Conservation (phyloP, 2,329 filamentous ascomycete species). For the Tolypocladium capitatum region DNA sequence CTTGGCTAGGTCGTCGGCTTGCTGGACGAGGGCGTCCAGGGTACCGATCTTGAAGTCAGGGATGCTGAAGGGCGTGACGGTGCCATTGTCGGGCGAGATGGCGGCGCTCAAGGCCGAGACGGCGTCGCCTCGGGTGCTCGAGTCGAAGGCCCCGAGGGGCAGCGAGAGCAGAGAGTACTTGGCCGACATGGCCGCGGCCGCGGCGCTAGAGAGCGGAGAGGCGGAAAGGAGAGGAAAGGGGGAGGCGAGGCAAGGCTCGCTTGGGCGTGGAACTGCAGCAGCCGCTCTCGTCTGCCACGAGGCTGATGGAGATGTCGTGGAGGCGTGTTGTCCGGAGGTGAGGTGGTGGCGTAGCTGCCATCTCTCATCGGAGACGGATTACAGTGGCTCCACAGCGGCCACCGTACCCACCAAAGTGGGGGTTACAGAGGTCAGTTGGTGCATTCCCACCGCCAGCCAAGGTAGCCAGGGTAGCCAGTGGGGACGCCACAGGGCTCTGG, state of each 20-base stretch:
- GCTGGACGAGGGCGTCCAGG: slow-evolving; percentile 84
- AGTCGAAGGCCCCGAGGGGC: slow-evolving; percentile 74
- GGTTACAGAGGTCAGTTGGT: too few species aligned
- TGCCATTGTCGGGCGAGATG: slow-evolving; percentile 61
- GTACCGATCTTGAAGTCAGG: slow-evolving; percentile 98
- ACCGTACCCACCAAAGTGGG: too few species aligned
- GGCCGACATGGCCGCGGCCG: slow-evolving; percentile 25
- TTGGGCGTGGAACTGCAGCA: background rate
- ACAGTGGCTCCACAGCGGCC: too few species aligned
- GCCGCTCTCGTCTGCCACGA: background rate
- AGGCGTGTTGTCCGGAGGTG: background rate
- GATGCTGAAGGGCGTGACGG: slow-evolving; percentile 63
- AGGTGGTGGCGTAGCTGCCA: background rate
- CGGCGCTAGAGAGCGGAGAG: background rate
- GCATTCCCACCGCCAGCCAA: too few species aligned
- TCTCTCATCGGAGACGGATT: too few species aligned
- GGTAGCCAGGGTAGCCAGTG: too few species aligned
- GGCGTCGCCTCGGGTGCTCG: slow-evolving; percentile 68
- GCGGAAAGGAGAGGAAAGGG: background rate
- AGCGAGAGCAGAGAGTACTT: slow-evolving; percentile 86
- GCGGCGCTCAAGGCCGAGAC: slow-evolving; percentile 61
- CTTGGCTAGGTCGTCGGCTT: slow-evolving; percentile 90
- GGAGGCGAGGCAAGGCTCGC: background rate
- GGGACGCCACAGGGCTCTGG: background rate
- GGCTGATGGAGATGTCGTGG: background rate